Evolutionary conservation across 768 basidiomycete species (phyloP), one percentile per base, ranked within the genome.

Genomic region (Tulasnella sp.): DNA sequence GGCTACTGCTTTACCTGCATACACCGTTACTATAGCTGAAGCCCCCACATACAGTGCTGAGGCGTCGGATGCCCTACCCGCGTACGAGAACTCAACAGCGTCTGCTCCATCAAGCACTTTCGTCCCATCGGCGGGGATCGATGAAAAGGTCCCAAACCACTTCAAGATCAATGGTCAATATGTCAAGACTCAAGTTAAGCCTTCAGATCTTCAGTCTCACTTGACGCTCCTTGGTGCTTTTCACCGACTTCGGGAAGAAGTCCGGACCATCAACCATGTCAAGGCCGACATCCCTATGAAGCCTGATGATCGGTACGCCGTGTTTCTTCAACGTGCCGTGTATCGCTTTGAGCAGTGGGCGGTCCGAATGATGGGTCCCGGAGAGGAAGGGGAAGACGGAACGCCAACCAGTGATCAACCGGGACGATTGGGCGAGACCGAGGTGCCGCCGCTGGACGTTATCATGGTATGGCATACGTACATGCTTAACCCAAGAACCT

Each of bases 161-260:
- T 72, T 72, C 71, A 37, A 42, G 9, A 4, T 72, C 5, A 42
- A 42, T 19, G 40, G n/a, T 8, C 36, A 72, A 29, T 52, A 72
- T 39, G 42, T 42, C 42, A 25, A 22, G 22, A 67, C 76, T 17
- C 69, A 78, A 29, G 78, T 79, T 36, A 37, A n/a, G 29, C 42
- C 78, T 38, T 64, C 71, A 6, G 78, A 74, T 5, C 29, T 77
- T 29, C 54, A 74, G 17, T 75, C 79, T 14, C 79, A 79, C 39
- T 64, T 79, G 11, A 8, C 34, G 3, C 78, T 79, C 37, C 73
- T 79, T 1, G 75, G 67, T 14, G 78, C 78, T 19, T 79, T 79
- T 74, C 40, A 74, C n/a, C 45, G 67, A 0, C 49, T 79, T 7
- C 40, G 77, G 34, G 39, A 71, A 25, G 45, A 71, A 17, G 78